Conservation (phyloP, 192 early-diverging fungal species). For the Coemansia sp. region DNA sequence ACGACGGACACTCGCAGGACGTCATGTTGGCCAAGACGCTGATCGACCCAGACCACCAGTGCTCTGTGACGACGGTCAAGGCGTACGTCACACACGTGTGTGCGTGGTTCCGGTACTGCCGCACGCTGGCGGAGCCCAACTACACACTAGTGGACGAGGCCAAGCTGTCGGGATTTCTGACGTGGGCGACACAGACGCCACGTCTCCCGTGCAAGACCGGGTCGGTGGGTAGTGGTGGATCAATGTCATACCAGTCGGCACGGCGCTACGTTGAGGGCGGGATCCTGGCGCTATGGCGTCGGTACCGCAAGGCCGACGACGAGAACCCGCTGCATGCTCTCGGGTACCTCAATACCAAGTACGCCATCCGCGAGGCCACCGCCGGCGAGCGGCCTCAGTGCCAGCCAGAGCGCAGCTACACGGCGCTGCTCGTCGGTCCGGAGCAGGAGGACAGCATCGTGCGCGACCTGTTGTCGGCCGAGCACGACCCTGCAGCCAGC, state of each 20-base stretch:
- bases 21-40: constrained; percentile 58
- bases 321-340: constrained; percentile 57
- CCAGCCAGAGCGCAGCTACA: constrained; percentile 45
- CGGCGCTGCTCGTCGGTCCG: constrained; percentile 29
- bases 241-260: constrained; percentile 58
- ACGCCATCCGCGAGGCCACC: constrained; percentile 57
- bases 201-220: constrained; percentile 56
- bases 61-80: constrained; percentile 57
- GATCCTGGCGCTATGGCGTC: constrained; percentile 57
- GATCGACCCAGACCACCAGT: constrained; percentile 58
- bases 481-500: constrained; percentile 27
- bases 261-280: constrained; percentile 57
- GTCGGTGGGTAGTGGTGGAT: constrained; percentile 36
- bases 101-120: constrained; percentile 58
- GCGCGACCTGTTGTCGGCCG: constrained; percentile 30
- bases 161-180: constrained; percentile 57
- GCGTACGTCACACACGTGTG: constrained; percentile 57
- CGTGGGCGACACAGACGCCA: constrained; percentile 57
- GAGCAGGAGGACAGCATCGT: constrained; percentile 51
- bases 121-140: constrained; percentile 51
- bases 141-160: constrained; percentile 54
- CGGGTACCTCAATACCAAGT: constrained; percentile 57
- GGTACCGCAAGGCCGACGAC: constrained; percentile 41
- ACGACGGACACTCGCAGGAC: constrained; percentile 57
- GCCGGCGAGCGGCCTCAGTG: constrained; percentile 41